Conservation (phyloP, 2,329 filamentous ascomycete species). For the Sarocladium brachiariae region DNA sequence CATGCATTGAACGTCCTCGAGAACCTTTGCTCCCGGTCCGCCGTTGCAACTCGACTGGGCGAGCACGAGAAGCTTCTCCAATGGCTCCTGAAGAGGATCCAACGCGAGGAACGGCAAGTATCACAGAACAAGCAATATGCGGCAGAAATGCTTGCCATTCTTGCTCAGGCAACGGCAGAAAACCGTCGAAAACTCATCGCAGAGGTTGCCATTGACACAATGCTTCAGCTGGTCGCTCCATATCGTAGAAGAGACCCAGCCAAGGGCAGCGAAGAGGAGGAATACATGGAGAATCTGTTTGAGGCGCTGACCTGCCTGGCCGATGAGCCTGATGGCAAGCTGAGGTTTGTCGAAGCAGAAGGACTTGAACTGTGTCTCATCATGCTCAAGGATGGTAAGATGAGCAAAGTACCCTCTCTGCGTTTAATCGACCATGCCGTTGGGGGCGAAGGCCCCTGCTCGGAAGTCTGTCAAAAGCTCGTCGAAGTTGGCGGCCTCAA, state of each 20-base stretch:
- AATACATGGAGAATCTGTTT: constrained; percentile 92
- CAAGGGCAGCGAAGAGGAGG: constrained; percentile 82
- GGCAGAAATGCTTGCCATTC: constrained; percentile 83
- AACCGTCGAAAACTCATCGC: constrained; percentile 58
- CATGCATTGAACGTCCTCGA: constrained; percentile 78
- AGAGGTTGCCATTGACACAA: constrained; percentile 66
- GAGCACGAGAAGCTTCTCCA: constrained; percentile 59
- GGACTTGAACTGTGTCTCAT: constrained; percentile 87
- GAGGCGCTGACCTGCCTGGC: constrained; percentile 76
- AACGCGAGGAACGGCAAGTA: constrained; percentile 59
- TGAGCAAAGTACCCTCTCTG: constrained; percentile 70
- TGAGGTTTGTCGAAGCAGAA: constrained; percentile 80
- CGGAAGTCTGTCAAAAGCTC: constrained; percentile 63
- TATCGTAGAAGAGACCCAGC: constrained; percentile 84
- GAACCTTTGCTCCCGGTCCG: constrained; percentile 68
- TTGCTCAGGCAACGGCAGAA: constrained; percentile 66
- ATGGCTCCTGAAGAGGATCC: constrained; percentile 73
- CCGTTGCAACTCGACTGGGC: constrained; percentile 65
- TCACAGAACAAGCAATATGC: constrained; percentile 94
- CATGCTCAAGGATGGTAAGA: constrained; percentile 84
- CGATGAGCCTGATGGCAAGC: constrained; percentile 68
- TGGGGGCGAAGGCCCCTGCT: neutral
- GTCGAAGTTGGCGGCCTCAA: constrained; percentile 83
- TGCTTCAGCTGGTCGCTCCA: constrained; percentile 75
- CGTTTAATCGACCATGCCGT: constrained; percentile 77